Base-by-base conservation (phyloP, 78 protist genomes). In the Chrysochromulina parva region DNA sequence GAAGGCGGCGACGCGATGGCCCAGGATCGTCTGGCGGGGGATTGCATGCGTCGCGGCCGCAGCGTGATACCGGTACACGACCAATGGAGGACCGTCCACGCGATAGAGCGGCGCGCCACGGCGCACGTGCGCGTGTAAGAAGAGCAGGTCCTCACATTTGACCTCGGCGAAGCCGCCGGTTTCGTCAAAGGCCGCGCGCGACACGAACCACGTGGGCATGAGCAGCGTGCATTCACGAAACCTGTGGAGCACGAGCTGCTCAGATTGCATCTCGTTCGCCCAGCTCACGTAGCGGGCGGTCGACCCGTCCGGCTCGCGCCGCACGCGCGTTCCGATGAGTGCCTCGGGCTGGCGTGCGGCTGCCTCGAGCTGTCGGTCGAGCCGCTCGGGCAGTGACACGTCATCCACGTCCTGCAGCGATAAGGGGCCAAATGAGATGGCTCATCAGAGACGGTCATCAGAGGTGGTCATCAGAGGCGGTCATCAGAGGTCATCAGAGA, bases 291-390 rank as follows among this genome's bases (percentile, higher is more conserved):
- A 82, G 17, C 66, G 38, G 54, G 48, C 55, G 19, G 65, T 53
- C 88, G 88, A 53, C 16, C 67, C 88, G 53, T 26, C 69, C 9
- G 88, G 88, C 65, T 20, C 48, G 28, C 88, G 88, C 11, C 38
- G 53, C 38, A 55, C 58, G 54, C 38, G 65, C 10, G 55, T 20
- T n/a, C 88, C 88, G 17, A 82, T n/a, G 19, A 82, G 67, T 1
- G 88, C 88, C 26, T 13, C 1, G 57, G 69, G 65, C 3, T 1
- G 54, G n/a, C 22, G 54, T 10, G 11, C 28, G 38, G 66, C 65
- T 14, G 48, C 88, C 22, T 0, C 13, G 16, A 82, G 54, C 67
- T 82, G 88, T 54, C n/a, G 16, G 11, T 22, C 69, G n/a, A 82
- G 13, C 9, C 88, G 38, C 71, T 0, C 5, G 16, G 88, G 88